Evolutionary conservation across 495 filamentous ascomycete species (phyloP), one percentile per base, ranked within the genome.

Genomic region (Tuber magnatum): DNA sequence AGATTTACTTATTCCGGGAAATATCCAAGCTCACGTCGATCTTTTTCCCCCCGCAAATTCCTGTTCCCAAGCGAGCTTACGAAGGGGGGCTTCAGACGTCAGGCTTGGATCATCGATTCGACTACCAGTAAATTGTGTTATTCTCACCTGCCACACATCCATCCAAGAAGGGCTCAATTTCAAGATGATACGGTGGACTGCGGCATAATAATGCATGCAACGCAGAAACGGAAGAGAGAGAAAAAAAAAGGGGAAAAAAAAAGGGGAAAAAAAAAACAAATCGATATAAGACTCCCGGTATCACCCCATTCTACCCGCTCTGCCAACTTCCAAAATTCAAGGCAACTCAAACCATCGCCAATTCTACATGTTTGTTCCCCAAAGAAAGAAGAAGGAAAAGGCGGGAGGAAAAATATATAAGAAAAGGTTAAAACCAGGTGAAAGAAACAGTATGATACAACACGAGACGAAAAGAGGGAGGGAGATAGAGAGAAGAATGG

Each of bases 371-470:
- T 35, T 65, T 35, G 56, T 35, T 65, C 56, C 56, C 56, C 56
- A 65, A 65, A 35, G 56, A 61, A 61, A 61, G 14, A 8, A 32
- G 32, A 40, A 40, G 7, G 39, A 8, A 61, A 61, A 32, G 4
- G 14, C 16, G 24, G 20, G n/a, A 61, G 32, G 2, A 32, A 3
- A 65, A 65, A 65, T 46, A 65, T 32, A 65, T 65, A 65, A 14
- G 28, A 65, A 35, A 65, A 0, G 28, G 28, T 20, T 20, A 18
- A 35, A 65, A 14, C 56, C 56, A 35, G 28, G 56, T 28, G 56
- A 65, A 65, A 65, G 28, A 65, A 35, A 65, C 14, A 65, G 56
- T 65, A 65, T 65, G 56, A 35, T 65, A 65, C 56, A 65, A 65
- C 28, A 35, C 28, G 28, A 65, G 56, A 35, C 28, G 14, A 65